phyloP scores from a whole-genome alignment of 179 eudicot species.

The Amaranthus tricolor region DNA sequence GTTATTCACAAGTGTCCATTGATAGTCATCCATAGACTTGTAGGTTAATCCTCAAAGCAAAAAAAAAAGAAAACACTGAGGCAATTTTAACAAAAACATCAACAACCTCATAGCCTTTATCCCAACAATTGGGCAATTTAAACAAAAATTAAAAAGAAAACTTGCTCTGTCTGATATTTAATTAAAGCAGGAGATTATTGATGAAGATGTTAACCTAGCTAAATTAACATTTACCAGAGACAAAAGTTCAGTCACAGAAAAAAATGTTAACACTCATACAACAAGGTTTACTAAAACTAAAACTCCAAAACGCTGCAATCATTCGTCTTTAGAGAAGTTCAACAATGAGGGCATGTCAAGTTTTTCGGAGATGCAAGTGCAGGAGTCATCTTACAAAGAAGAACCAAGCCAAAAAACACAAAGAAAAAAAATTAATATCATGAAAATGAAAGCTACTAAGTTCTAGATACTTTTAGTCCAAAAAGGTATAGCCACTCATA shows the following conservation, averaged over 20 bases:
- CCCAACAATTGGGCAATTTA: too few relatives aligned
- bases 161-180: too few relatives aligned
- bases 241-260: background rate
- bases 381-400: background rate
- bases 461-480: background rate
- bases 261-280: background rate
- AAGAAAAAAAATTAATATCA: background rate
- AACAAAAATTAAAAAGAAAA: too few relatives aligned
- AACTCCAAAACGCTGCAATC: background rate
- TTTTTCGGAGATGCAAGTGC: background rate
- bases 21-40: background rate
- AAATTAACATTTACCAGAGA: background rate
- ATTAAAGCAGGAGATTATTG: background rate
- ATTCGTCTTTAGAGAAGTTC: too few relatives aligned
- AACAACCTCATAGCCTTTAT: too few relatives aligned
- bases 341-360: background rate
- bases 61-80: background rate
- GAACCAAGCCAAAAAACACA: background rate
- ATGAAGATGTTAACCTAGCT: background rate
- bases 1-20: too few relatives aligned
- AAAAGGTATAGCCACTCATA: too few relatives aligned
- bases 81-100: too few relatives aligned
- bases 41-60: background rate
- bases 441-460: background rate
- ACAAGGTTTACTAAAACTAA: background rate